These are phyloP conservation scores for Colletotrichum limetticola DNA, from an alignment of 2,329 filamentous ascomycete species.

Conservation along the genomic window DNA sequence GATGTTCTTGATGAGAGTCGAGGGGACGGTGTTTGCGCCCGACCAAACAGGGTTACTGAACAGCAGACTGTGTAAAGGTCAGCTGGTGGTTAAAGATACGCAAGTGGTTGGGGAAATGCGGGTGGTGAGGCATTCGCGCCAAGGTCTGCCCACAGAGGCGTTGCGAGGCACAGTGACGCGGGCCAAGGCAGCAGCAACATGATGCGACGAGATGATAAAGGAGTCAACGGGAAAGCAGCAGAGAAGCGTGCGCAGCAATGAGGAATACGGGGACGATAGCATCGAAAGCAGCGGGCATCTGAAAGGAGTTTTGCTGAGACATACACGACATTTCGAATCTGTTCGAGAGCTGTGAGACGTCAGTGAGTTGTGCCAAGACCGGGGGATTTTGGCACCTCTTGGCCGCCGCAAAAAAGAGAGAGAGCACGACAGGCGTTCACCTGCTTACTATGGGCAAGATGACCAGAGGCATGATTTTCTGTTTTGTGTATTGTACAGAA, in stretches of 20 bases:
- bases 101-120: conserved; percentile 12
- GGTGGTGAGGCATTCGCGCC: not conserved
- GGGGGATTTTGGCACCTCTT: conserved; percentile 42
- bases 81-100: conserved; percentile 1
- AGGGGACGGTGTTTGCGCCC: conserved; percentile 60
- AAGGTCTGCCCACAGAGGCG: conserved; percentile 23
- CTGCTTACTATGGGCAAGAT: not conserved
- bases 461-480: not conserved
- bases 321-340: conserved; percentile 63
- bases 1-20: conserved; percentile 66
- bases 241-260: not conserved
- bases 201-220: not conserved
- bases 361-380: conserved; percentile 49
- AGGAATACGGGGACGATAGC: conserved; percentile 19
- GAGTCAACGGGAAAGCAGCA: not conserved
- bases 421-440: not conserved
- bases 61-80: conserved; percentile 56
- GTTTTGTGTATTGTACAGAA: not conserved
- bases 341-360: conserved; percentile 56
- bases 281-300: conserved; percentile 33
- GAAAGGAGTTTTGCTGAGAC: conserved; percentile 39
- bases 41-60: conserved; percentile 69
- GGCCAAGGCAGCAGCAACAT: not conserved
- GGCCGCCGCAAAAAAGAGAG: conserved; percentile 35
- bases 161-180: conserved; percentile 14